phyloP scores from a whole-genome alignment of 768 basidiomycete genomes.

The Cyclocybe aegerita region DNA sequence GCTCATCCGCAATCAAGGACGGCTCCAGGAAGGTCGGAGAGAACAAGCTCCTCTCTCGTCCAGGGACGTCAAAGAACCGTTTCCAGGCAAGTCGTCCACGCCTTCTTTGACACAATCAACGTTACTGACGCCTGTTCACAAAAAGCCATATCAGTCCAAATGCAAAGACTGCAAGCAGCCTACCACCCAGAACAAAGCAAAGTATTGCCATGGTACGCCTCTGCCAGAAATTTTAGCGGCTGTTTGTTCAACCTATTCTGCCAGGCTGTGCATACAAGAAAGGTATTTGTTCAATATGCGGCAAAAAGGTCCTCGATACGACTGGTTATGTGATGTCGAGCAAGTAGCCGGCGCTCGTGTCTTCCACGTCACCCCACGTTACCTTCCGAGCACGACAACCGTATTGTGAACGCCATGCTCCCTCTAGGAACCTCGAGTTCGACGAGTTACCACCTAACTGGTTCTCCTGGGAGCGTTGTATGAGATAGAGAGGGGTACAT shows the following conservation, averaged over 20 bases:
- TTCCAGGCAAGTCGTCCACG: slow-evolving; percentile 59
- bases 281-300: slow-evolving; percentile 84
- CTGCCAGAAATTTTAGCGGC: slow-evolving; percentile 3
- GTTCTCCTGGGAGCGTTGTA: too few species aligned
- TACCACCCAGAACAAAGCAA: slow-evolving; percentile 82
- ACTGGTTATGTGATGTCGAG: slow-evolving; percentile 82
- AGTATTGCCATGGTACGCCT: slow-evolving; percentile 81
- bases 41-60: slow-evolving; percentile 76
- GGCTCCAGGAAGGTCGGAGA: slow-evolving; percentile 81
- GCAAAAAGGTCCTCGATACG: slow-evolving; percentile 83
- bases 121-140: slow-evolving; percentile 18
- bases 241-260: slow-evolving; percentile 7
- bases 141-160: slow-evolving; percentile 80
- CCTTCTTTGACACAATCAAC: slow-evolving; percentile 22
- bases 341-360: slow-evolving; percentile 45
- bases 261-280: slow-evolving; percentile 87
- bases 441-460: too few species aligned
- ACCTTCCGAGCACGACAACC: too few species aligned
- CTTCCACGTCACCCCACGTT: neutral
- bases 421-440: too few species aligned
- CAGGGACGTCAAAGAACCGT: slow-evolving; percentile 72
- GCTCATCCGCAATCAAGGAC: slow-evolving; percentile 72
- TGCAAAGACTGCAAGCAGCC: slow-evolving; percentile 88
- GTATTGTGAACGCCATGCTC: too few species aligned
- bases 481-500: neutral